Percentiles rank a stretch among this genome's conserved stretches.
Conservation (phyloP, 306 rosid species). For the Rosa multiflora region DNA sequence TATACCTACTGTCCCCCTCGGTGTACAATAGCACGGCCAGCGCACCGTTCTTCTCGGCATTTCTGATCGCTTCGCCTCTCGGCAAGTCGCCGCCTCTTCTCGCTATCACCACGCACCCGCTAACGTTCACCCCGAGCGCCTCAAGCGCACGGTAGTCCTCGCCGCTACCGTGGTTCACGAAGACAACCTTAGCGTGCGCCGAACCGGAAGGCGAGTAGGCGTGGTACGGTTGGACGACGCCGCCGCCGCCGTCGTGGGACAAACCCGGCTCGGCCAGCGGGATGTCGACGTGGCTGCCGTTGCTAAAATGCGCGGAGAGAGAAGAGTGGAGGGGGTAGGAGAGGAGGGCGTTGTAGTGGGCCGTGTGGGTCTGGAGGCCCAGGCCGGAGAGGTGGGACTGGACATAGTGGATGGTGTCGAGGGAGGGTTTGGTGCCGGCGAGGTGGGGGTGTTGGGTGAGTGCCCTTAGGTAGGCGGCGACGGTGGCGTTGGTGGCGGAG, state of each 20-base stretch:
- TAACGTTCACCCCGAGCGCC: constrained; percentile 50
- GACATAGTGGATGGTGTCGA: constrained; percentile 42
- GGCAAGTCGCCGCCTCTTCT: constrained; percentile 55
- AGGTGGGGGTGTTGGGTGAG: constrained; percentile 89
- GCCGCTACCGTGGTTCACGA: constrained; percentile 69
- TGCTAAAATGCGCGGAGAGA: constrained; percentile 47
- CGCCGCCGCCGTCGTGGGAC: not conserved
- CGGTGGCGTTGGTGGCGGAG: constrained; percentile 56
- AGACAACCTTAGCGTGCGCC: constrained; percentile 51
- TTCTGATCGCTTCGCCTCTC: constrained; percentile 56
- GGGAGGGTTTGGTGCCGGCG: constrained; percentile 73
- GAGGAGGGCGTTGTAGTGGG: constrained; percentile 53
- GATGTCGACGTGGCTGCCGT: constrained; percentile 37
- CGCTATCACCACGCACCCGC: constrained; percentile 70
- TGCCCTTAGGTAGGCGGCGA: constrained; percentile 68
- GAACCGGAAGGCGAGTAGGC: constrained; percentile 94
- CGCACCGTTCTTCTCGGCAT: constrained; percentile 74
- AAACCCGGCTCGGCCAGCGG: constrained; percentile 35
- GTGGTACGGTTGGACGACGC: constrained; percentile 66
- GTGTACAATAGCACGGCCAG: constrained; percentile 61
- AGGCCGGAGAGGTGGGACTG: constrained; percentile 47
- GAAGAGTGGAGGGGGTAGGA: constrained; percentile 73
- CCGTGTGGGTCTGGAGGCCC: constrained; percentile 48
- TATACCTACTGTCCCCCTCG: constrained; percentile 39
- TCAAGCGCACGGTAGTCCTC: constrained; percentile 57